Percentiles rank a stretch among this genome's conserved stretches.
These are phyloP conservation scores for Populus pruinosa DNA, from an alignment of 345 rosid species.

Conservation along the genomic window DNA sequence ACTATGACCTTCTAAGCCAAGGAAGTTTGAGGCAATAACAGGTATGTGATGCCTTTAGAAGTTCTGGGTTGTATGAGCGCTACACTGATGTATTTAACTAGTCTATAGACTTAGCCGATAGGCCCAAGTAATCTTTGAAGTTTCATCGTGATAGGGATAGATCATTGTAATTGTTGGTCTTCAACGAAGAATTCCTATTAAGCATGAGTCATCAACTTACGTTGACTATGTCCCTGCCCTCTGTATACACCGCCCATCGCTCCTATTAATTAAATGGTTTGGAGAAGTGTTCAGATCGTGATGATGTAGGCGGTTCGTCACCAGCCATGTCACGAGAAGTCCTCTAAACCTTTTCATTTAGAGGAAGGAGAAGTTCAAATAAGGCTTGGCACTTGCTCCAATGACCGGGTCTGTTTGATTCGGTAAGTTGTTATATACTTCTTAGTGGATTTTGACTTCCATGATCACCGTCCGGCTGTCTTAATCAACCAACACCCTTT, in stretches of 20 bases:
- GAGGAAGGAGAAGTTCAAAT: constrained; percentile 12
- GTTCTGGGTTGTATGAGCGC: constrained; percentile 14
- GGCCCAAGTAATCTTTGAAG: not conserved
- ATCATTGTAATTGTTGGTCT: not conserved
- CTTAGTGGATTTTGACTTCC: too few relatives aligned
- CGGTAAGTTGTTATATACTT: too few relatives aligned
- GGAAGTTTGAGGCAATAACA: constrained; percentile 26
- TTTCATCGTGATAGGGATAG: not conserved
- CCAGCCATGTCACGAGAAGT: constrained; percentile 1
- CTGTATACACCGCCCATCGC: not conserved
- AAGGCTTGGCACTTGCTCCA: not conserved
- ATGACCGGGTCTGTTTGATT: too few relatives aligned
- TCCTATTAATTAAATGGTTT: not conserved
- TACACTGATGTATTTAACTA: constrained; percentile 19
- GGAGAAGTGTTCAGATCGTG: not conserved
- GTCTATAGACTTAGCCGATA: constrained; percentile 10
- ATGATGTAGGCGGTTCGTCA: not conserved
- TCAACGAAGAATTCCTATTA: too few relatives aligned
- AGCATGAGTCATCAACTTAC: not conserved
- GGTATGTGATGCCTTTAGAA: constrained; percentile 25
- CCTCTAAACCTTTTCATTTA: constrained; percentile 15
- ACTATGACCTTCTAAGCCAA: constrained; percentile 11
- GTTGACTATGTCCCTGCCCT: not conserved
- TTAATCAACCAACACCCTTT: too few relatives aligned
- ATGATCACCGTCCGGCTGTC: too few relatives aligned